Percentiles rank a stretch among this genome's conserved stretches.
Conservation (phyloP, 768 basidiomycete genomes). For the Phanerochaete carnosa region DNA sequence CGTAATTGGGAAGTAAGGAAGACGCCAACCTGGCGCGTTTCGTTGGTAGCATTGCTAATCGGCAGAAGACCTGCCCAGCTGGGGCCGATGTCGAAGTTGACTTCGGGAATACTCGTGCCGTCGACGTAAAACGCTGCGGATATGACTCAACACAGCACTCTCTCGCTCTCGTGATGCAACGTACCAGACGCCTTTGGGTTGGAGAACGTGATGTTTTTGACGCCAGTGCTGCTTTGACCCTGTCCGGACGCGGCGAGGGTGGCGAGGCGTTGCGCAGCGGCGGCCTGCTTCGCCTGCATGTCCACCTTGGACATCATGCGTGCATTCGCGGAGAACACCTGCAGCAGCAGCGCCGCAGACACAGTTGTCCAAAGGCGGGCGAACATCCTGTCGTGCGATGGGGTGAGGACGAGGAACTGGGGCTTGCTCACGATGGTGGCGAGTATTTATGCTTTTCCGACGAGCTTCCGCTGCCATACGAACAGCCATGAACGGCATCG, state of each 20-base stretch:
- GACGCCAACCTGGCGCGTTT: slow-evolving; percentile 60
- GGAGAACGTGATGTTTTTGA: slow-evolving; percentile 69
- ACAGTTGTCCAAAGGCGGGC: neutral
- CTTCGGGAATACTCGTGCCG: slow-evolving; percentile 60
- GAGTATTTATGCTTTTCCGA: neutral
- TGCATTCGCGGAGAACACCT: slow-evolving; percentile 8
- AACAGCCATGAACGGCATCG: neutral
- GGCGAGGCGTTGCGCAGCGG: slow-evolving; percentile 42
- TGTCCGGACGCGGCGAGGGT: slow-evolving; percentile 6
- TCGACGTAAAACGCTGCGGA: slow-evolving; percentile 65
- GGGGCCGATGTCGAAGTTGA: slow-evolving; percentile 71
- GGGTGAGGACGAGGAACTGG: neutral
- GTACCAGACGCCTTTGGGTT: slow-evolving; percentile 37
- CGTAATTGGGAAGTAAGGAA: neutral
- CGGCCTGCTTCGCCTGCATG: slow-evolving; percentile 40
- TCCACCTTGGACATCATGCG: slow-evolving; percentile 34
- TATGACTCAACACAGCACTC: neutral
- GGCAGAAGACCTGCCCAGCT: slow-evolving; percentile 76
- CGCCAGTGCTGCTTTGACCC: slow-evolving; percentile 16
- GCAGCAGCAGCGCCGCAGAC: neutral
- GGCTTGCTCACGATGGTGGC: neutral
- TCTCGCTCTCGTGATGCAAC: neutral
- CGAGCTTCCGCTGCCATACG: neutral
- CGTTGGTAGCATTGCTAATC: slow-evolving; percentile 55
- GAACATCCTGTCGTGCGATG: neutral